Evolutionary conservation across 306 rosid species (phyloP).

Genomic region (Casuarina cunninghamiana): DNA sequence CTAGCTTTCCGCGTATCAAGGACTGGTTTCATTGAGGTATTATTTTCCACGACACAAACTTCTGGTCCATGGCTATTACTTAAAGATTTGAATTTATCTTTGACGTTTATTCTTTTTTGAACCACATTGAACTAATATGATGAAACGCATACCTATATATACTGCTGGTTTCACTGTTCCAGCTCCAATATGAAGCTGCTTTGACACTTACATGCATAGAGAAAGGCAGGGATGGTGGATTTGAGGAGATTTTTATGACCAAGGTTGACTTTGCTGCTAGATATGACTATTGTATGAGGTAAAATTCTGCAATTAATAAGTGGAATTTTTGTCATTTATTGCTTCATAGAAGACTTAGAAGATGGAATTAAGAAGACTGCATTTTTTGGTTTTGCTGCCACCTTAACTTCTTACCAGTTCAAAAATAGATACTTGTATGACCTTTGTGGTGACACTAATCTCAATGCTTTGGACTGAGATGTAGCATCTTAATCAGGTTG

Average conservation of each 20-base stretch:
- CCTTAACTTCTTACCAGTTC: not conserved
- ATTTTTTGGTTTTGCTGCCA: not conserved
- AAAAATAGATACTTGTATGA: not conserved
- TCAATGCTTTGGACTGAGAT: not conserved
- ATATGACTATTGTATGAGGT: constrained; percentile 87
- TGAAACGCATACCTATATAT: constrained; percentile 3
- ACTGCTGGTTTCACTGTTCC: constrained; percentile 19
- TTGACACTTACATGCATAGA: constrained; percentile 67
- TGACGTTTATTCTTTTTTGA: not conserved
- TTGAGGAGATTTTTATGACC: constrained; percentile 87
- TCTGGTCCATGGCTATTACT: constrained; percentile 5
- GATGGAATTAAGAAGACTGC: constrained; percentile 5
- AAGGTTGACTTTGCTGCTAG: constrained; percentile 73
- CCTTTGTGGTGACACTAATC: not conserved
- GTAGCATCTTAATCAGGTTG: not conserved
- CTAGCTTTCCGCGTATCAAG: constrained; percentile 70
- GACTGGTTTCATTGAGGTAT: constrained; percentile 72
- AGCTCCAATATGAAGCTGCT: constrained; percentile 86
- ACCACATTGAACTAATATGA: constrained; percentile 6
- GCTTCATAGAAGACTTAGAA: constrained; percentile 14
- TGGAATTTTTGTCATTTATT: constrained; percentile 13
- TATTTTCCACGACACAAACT: constrained; percentile 14
- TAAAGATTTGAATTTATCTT: not conserved
- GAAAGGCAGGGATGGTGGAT: constrained; percentile 75
- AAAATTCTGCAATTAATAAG: constrained; percentile 19